These are phyloP conservation scores for Nicotiana tomentosiformis DNA, from an alignment of 257 asterid species.

Conservation along the genomic window DNA sequence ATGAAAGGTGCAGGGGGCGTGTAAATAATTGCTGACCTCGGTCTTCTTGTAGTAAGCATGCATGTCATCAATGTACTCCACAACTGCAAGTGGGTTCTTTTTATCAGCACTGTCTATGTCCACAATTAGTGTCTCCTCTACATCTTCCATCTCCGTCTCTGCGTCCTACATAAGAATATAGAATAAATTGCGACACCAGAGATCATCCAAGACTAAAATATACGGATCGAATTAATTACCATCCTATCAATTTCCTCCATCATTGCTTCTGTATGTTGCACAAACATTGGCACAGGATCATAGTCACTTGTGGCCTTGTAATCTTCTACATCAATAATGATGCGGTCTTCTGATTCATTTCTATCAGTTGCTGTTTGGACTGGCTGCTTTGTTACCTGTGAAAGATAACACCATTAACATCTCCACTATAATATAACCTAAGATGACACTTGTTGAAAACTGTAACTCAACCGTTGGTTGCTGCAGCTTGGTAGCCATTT, in stretches of 20 bases:
- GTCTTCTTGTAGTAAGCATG: slow-evolving; percentile 41
- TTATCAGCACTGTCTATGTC: slow-evolving; percentile 58
- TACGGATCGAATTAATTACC: slow-evolving; percentile 30
- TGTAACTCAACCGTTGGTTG: slow-evolving; percentile 35
- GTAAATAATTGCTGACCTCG: slow-evolving; percentile 41
- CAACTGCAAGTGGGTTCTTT: slow-evolving; percentile 53
- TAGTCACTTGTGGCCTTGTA: slow-evolving; percentile 19
- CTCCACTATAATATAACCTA: background rate
- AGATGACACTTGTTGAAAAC: slow-evolving; percentile 3
- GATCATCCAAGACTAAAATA: background rate
- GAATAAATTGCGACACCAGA: background rate
- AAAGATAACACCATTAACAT: background rate
- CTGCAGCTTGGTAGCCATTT: slow-evolving; percentile 41
- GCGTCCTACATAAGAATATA: slow-evolving; percentile 23
- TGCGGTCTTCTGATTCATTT: slow-evolving; percentile 25
- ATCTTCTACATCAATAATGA: slow-evolving; percentile 36
- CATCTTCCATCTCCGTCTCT: slow-evolving; percentile 55
- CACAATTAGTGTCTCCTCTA: slow-evolving; percentile 26
- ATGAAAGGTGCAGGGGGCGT: background rate
- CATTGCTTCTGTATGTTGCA: slow-evolving; percentile 73
- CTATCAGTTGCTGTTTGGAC: slow-evolving; percentile 16
- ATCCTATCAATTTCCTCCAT: slow-evolving; percentile 63
- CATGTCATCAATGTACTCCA: slow-evolving; percentile 64
- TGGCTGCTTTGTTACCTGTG: slow-evolving; percentile 30
- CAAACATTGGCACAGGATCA: slow-evolving; percentile 52